Conservation (phyloP, 2,329 filamentous ascomycete genomes). For the Thelonectria olida region DNA sequence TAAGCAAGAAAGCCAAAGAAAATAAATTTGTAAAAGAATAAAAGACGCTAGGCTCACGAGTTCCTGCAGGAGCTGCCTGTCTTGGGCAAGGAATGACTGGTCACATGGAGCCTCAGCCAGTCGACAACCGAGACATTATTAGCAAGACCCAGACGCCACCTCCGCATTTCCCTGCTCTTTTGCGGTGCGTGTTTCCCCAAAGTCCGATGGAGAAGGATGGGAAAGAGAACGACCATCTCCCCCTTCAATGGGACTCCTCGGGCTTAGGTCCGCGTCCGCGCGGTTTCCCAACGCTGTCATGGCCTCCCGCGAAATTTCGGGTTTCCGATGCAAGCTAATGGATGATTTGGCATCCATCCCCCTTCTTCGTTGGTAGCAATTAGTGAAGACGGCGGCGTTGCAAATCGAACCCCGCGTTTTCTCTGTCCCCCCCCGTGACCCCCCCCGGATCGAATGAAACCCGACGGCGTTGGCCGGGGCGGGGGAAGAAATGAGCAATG, state of each 20-base stretch:
- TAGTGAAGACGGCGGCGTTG: background rate
- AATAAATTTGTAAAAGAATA: background rate
- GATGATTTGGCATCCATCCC: too few species aligned
- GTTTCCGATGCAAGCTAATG: too few species aligned
- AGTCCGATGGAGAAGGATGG: too few species aligned
- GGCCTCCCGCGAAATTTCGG: too few species aligned
- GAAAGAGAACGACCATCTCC: too few species aligned
- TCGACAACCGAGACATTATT: slow-evolving; percentile 14
- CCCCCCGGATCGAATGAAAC: slow-evolving; percentile 3
- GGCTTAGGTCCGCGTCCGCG: too few species aligned
- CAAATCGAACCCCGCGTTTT: slow-evolving; percentile 2
- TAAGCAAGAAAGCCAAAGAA: background rate
- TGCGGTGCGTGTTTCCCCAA: background rate
- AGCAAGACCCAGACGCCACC: slow-evolving; percentile 19
- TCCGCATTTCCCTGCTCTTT: slow-evolving; percentile 17
- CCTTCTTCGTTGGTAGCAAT: too few species aligned
- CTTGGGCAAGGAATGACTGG: slow-evolving; percentile 2
- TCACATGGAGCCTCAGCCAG: slow-evolving; percentile 22
- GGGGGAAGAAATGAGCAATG: slow-evolving; percentile 12
- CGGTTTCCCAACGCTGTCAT: too few species aligned
- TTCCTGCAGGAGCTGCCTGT: slow-evolving; percentile 26
- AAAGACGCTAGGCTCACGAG: slow-evolving; percentile 16
- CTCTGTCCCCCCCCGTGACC: slow-evolving; percentile 2
- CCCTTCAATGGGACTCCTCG: too few species aligned
- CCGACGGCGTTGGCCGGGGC: background rate